A percentile compares a stretch with the other conserved stretches of the same genome.
Evolutionary conservation across 805 yeast genomes (phyloP).

Genomic region (Ogataea nonfermentans): DNA sequence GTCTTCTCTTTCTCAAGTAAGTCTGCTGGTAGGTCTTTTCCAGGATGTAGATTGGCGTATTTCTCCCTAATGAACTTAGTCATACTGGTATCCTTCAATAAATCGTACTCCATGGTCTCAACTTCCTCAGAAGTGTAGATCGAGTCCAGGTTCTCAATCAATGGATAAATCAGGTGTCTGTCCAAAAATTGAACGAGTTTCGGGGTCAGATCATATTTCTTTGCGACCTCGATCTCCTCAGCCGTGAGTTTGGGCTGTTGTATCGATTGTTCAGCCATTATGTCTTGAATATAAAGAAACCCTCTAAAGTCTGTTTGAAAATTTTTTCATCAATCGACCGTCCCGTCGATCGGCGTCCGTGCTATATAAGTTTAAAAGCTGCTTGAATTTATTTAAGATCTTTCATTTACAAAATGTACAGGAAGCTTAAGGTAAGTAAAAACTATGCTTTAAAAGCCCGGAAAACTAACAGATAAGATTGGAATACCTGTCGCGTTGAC

Average conservation of each 20-base stretch:
- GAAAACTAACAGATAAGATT: slow-evolving; percentile 5
- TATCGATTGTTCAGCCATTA: slow-evolving; percentile 9
- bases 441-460: background rate
- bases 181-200: slow-evolving; percentile 59
- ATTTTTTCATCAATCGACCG: slow-evolving; percentile 8
- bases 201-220: slow-evolving; percentile 52
- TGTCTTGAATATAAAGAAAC: slow-evolving; percentile 1
- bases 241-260: slow-evolving; percentile 24
- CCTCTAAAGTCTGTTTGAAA: slow-evolving; percentile 8
- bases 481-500: slow-evolving; percentile 1
- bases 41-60: slow-evolving; percentile 41
- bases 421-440: slow-evolving; percentile 11
- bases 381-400: too few species aligned
- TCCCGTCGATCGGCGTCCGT: slow-evolving; percentile 17
- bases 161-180: slow-evolving; percentile 55
- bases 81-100: slow-evolving; percentile 59
- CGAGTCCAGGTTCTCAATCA: slow-evolving; percentile 46
- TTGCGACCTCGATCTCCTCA: slow-evolving; percentile 41
- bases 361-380: too few species aligned
- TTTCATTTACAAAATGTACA: too few species aligned
- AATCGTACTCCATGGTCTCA: slow-evolving; percentile 47
- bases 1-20: slow-evolving; percentile 39
- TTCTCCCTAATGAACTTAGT: slow-evolving; percentile 46
- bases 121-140: slow-evolving; percentile 41
- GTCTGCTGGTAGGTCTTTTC: slow-evolving; percentile 41